Base-by-base conservation (phyloP, 495 filamentous ascomycete genomes). In the Aspergillus heteromorphus region DNA sequence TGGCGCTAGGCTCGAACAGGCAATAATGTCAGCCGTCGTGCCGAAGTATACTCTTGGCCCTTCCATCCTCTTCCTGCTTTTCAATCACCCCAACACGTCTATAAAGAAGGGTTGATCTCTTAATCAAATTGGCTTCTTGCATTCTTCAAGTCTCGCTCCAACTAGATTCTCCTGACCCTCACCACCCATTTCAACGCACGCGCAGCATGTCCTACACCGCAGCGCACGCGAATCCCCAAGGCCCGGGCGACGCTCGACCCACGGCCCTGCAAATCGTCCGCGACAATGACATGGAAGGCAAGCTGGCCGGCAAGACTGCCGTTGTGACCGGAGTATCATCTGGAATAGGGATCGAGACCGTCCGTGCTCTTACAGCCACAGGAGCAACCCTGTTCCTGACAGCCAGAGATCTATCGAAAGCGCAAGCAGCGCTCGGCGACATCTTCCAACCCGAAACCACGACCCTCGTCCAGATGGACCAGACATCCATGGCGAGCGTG, bases 331-430 rank as follows among this genome's bases (percentile, higher is more conserved):
- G 80, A 19, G 60, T 58, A 18, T 73, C 74, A 9, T 70, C 73
- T 0, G 79, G 80, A 9, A 73, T 83, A 31, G 80, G 80, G 2
- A 65, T 78, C 55, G 73, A 80, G 58, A 81, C 74, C 0, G 75
- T 69, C 9, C 63, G 66, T 27, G 75, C 79, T 1, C 55, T 82
- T 6, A 60, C 60, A 30, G 57, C 68, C 18, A 81, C 79, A 0
- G 79, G 79, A 1, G 78, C 75, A 8, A 71, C 67, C 10, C 51
- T 83, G 4, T 80, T 65, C 59, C 61, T 77, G 16, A 68, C 69
- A 3, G 76, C 58, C 20, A 66, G 79, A 1, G 56, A 79, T 57
- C 30, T 67, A 17, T 45, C 61, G 14, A 75, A 71, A 52, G 73
- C 59, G 3, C 45, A 64, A 21, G 49, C 36, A 14, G 69, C 59